Evolutionary conservation across 768 basidiomycete genomes (phyloP), one percentile per base, ranked within the genome.

Genomic region (Crucibulum laeve): DNA sequence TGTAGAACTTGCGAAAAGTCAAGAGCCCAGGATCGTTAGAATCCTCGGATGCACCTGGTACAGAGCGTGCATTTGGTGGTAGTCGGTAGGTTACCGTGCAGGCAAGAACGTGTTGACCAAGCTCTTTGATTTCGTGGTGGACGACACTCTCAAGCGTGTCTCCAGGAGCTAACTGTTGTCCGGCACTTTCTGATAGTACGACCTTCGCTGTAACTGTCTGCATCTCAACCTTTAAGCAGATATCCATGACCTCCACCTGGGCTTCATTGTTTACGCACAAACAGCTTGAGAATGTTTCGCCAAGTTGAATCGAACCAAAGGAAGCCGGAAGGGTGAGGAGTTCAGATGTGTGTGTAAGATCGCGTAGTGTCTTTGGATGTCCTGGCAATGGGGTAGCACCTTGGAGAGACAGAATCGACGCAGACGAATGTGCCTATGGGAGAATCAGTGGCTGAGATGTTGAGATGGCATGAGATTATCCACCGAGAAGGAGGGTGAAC

Each of bases 91-190:
- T 76, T 21, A 95, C 87, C 4, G 82, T 82, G 55, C 91, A 92
- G 2, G 82, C 88, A 28, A 97, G 68, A 8, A 94, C 88, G 60
- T 95, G 92, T 56, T 91, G 82, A 1, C 91, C 92, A 15, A 95
- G 71, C 57, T 97, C 93, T 63, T 96, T 96, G 51, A 96, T 88
- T 65, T 97, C 94, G 55, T 91, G 87, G 47, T 80, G 72, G 1
- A 91, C 83, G 13, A 87, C 65, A 33, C 71, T 67, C 57, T 90
- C 84, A 24, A 89, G 54, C 0, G 79, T 79, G 54, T 82, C 79
- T 18, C 80, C 79, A 2, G 74, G 69, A 0, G 59, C 42, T 38
- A 95, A 64, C 18, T 56, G 62, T 26, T 70, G 60, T 2, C 69
- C 69, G 6, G 65, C 47, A 3, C 79, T 82, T 4, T 86, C 86